Evolutionary conservation across 163 green algal species (phyloP).

Genomic region (Trebouxiophyceae sp.): DNA sequence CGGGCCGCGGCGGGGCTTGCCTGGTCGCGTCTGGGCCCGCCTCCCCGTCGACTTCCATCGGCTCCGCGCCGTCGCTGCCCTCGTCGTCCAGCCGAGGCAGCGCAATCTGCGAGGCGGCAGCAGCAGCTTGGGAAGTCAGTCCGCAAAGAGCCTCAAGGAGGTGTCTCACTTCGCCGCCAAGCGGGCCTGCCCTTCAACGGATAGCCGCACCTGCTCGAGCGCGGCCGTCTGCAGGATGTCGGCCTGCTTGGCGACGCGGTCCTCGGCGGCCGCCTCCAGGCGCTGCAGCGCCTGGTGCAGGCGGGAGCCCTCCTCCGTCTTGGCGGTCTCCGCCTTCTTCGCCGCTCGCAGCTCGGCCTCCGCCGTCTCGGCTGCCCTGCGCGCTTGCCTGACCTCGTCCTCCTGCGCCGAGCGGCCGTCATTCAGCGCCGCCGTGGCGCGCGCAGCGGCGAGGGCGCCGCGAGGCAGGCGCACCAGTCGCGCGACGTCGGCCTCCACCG

Average conservation of each 20-base stretch:
- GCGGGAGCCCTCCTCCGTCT: not conserved
- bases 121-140: conserved; percentile 21
- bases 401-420: not conserved
- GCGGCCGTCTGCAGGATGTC: conserved; percentile 16
- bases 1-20: too few relatives aligned
- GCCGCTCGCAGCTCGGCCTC: conserved; percentile 21
- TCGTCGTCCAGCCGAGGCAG: conserved; percentile 1
- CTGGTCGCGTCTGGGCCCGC: too few relatives aligned
- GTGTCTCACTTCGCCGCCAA: too few relatives aligned
- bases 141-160: too few relatives aligned
- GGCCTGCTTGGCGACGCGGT: conserved; percentile 11
- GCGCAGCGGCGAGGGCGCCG: too few relatives aligned
- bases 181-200: too few relatives aligned
- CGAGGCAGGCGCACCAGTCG: too few relatives aligned
- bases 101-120: not conserved
- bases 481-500: too few relatives aligned
- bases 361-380: conserved; percentile 23
- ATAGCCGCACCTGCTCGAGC: conserved; percentile 22
- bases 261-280: conserved; percentile 35
- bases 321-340: conserved; percentile 40
- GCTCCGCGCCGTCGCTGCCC: conserved; percentile 9
- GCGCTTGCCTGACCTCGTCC: conserved; percentile 1
- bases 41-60: conserved; percentile 9
- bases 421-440: conserved; percentile 4
- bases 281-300: conserved; percentile 13